Conservation (phyloP, 1,284 basidiomycete species). For the Vanrija sp. region DNA sequence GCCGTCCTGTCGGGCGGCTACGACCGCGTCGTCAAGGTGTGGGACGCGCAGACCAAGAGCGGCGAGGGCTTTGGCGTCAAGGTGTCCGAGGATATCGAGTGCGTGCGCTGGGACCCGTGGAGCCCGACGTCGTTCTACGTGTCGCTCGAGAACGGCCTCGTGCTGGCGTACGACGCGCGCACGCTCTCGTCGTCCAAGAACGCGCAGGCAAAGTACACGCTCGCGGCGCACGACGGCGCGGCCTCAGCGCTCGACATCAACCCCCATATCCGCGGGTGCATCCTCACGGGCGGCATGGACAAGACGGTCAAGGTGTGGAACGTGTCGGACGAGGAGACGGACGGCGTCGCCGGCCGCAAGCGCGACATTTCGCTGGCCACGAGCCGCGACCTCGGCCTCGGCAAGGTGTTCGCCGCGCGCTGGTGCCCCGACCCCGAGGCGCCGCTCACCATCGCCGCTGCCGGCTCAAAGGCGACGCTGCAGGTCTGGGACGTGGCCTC, state of each 20-base stretch:
- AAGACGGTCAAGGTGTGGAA: conserved; percentile 96
- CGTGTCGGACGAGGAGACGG: conserved; percentile 61
- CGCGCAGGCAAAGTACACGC: conserved; percentile 67
- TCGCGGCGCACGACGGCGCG: conserved; percentile 92
- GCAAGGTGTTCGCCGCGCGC: conserved; percentile 86
- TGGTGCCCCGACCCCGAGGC: conserved; percentile 82
- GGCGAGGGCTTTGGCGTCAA: conserved; percentile 67
- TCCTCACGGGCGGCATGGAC: conserved; percentile 90
- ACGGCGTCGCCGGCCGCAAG: conserved; percentile 55
- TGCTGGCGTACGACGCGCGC: conserved; percentile 87
- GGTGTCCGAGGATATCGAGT: conserved; percentile 87
- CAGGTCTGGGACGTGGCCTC: conserved; percentile 91
- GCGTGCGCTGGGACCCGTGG: conserved; percentile 94
- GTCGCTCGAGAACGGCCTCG: conserved; percentile 85
- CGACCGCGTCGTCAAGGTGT: conserved; percentile 87
- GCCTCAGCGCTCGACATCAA: conserved; percentile 89
- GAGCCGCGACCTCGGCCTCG: conserved; percentile 87
- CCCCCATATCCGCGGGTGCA: conserved; percentile 82
- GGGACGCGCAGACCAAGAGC: conserved; percentile 82
- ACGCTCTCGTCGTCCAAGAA: conserved; percentile 62
- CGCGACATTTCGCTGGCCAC: conserved; percentile 81
- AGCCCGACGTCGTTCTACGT: conserved; percentile 82
- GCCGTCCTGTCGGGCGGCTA: conserved; percentile 89
- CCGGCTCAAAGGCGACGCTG: conserved; percentile 84
- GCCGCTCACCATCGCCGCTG: conserved; percentile 87